Percentiles rank a stretch among this genome's conserved stretches.
phyloP scores from a whole-genome alignment of 2,329 filamentous ascomycete species.

The Sporothrix humicola region DNA sequence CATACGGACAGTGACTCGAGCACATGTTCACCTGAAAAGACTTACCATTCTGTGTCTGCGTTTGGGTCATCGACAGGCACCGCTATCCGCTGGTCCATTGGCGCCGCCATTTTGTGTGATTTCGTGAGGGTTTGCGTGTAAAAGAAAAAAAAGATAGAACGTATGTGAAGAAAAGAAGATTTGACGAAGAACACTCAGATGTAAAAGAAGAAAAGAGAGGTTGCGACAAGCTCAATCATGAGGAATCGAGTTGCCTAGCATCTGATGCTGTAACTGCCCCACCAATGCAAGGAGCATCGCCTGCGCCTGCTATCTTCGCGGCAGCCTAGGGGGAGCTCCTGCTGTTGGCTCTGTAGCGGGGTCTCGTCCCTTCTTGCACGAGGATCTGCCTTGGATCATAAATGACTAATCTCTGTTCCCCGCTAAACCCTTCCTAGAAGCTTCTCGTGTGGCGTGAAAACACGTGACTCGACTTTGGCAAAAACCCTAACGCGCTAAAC shows the following conservation, averaged over 20 bases:
- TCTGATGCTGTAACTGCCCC: slow-evolving; percentile 18
- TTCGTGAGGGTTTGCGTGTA: no score
- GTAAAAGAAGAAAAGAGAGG: background rate
- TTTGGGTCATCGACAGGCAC: slow-evolving; percentile 95
- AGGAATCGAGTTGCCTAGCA: slow-evolving; percentile 29
- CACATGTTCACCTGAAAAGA: background rate
- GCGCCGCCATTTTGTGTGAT: slow-evolving; percentile 60
- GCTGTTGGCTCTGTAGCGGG: slow-evolving; percentile 13
- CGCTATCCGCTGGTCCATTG: slow-evolving; percentile 66
- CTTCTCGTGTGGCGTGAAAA: slow-evolving; percentile 21
- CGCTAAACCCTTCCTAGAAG: slow-evolving; percentile 28
- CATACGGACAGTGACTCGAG: slow-evolving; percentile 10
- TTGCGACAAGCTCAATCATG: slow-evolving; percentile 5
- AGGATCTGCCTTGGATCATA: background rate
- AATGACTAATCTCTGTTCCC: slow-evolving; percentile 11
- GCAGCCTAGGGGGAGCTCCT: slow-evolving; percentile 14
- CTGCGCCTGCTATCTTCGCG: background rate
- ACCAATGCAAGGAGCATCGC: background rate
- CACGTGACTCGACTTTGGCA: slow-evolving; percentile 31
- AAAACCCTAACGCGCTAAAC: slow-evolving; percentile 38
- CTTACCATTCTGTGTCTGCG: slow-evolving; percentile 95
- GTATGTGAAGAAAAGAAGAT: background rate
- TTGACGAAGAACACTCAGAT: no score
- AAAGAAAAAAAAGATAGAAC: background rate
- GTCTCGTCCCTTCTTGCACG: background rate